Evolutionary conservation across 371 early-diverging fungal genomes (phyloP), one percentile per base, ranked within the genome.

Genomic region (Massospora cicadina): DNA sequence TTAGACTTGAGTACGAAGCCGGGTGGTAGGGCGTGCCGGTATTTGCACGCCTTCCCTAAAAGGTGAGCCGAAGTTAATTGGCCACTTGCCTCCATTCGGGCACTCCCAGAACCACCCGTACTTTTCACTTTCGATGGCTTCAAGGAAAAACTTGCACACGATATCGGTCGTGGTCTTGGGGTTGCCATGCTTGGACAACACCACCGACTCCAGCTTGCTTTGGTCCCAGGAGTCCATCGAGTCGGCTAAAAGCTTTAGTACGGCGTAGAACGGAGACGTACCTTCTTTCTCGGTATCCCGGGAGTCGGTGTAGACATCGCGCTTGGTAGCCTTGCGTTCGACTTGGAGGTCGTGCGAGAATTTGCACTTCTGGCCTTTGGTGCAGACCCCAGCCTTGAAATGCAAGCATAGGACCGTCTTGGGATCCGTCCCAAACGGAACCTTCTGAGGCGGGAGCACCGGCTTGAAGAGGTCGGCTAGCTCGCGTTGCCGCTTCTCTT

Each of bases 41-140:
- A 97, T 78, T 89, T 92, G 81, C 97, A 98, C 65, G 78, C 77
- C 26, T 74, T 72, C 33, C 86, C 86, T 69, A 33, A 25, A 7
- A 58, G 32, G 21, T 59, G 25, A 60, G 29, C 5, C 29, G 3
- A 26, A 31, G 60, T 10, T 54, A 32, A 32, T 31, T 63, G 12
- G n/a, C 43, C 43, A 55, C 77, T 76, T 77, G 77, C 87, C 88
- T 68, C 90, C 91, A 67, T 88, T 87, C 2, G 95, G 98, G 76
- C 99, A 98, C 66, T 90, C 90, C 99, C 99, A 99, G 79, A 94
- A 95, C 91, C 93, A 94, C 63, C 94, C 97, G 74, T 98, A 98
- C 77, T 97, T 97, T 71, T 86, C 76, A 63, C 79, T 78, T 71
- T 98, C 98, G 65, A 99, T 90, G n/a, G 98, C 98, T 71, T 98